Base-by-base conservation (phyloP, 306 rosid species). In the Arachis stenosperma region DNA sequence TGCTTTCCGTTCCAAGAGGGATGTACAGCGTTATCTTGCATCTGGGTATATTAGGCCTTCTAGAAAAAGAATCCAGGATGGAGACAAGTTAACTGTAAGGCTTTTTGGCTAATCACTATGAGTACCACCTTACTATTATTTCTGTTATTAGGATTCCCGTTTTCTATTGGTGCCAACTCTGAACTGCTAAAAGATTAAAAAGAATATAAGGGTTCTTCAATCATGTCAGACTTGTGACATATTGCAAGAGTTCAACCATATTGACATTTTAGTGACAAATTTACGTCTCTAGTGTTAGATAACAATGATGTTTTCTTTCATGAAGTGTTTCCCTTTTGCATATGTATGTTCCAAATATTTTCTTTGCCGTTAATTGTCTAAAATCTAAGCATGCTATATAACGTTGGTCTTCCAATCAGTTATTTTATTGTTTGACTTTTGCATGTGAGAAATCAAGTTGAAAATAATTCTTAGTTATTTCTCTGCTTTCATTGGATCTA, bases 1-100 rank as follows among this genome's bases (percentile, higher is more conserved):
- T 71, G 81, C 61, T 57, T 81, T 84, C 69, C 75, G 73, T 58
- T 84, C 88, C 54, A 84, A 78, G 71, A 84, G 75, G 79, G 88
- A 84, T 66, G 88, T 59, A 54, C 47, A 9, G 65, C 81, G 85
- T 40, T 84, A 70, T 81, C 55, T 84, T 36, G 77, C 71, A 54
- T 78, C 85, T 27, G 83, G 81, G 50, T 81, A 78, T 75, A 56
- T 80, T 58, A 84, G 58, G 63, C 84, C 82, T 59, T 15, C 12
- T 12, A 73, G 67, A 77, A 65, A 72, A 52, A 69, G 69, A 74
- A 53, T 60, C 61, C 78, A 84, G 70, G 80, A 69, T 58, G 84
- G 60, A 52, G 84, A 65, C 73, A 59, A 39, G 52, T 51, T 59
- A 52, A 65, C 69, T 69, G 84, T 84, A 77, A 80, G 84, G 29